phyloP scores from a whole-genome alignment of 352 stramenopile species.

The Pythium aquatile region DNA sequence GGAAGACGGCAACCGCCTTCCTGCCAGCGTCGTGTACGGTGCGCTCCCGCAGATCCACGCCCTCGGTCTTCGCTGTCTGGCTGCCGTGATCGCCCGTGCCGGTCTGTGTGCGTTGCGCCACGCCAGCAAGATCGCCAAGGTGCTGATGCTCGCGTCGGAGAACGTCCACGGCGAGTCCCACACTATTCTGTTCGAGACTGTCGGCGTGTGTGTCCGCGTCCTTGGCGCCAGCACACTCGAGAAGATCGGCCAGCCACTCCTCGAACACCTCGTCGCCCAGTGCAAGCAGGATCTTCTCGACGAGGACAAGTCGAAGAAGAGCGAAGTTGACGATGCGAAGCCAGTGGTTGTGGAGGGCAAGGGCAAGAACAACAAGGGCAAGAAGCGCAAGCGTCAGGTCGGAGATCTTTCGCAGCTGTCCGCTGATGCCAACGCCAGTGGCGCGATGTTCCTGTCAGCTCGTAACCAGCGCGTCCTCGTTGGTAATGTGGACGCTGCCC shows the following conservation, averaged over 20 bases:
- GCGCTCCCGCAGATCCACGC: constrained; percentile 57
- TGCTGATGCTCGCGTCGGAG: constrained; percentile 61
- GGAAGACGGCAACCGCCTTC: constrained; percentile 71
- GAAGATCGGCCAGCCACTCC: constrained; percentile 61
- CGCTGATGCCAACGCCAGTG: constrained; percentile 22
- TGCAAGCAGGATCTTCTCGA: constrained; percentile 54
- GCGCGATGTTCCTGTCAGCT: constrained; percentile 53
- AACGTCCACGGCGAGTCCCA: constrained; percentile 34
- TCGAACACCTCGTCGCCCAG: constrained; percentile 56
- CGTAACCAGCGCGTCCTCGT: constrained; percentile 42
- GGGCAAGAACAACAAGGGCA: constrained; percentile 54
- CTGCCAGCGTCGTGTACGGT: constrained; percentile 70
- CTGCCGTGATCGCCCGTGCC: constrained; percentile 40
- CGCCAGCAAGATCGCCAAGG: constrained; percentile 60
- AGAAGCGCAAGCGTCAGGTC: constrained; percentile 82
- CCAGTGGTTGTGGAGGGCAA: constrained; percentile 1
- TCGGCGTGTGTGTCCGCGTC: constrained; percentile 46
- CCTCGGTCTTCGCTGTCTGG: constrained; percentile 42
- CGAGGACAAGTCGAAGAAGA: constrained; percentile 21
- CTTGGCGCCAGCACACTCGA: constrained; percentile 71
- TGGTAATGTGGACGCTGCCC: constrained; percentile 45
- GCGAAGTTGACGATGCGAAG: constrained; percentile 10
- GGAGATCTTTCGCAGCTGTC: constrained; percentile 51
- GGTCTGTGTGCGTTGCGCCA: constrained; percentile 66
- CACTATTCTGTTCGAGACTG: constrained; percentile 44